These are phyloP conservation scores for Saposhnikovia divaricata DNA, from an alignment of 129 eudicot genomes.

Conservation along the genomic window DNA sequence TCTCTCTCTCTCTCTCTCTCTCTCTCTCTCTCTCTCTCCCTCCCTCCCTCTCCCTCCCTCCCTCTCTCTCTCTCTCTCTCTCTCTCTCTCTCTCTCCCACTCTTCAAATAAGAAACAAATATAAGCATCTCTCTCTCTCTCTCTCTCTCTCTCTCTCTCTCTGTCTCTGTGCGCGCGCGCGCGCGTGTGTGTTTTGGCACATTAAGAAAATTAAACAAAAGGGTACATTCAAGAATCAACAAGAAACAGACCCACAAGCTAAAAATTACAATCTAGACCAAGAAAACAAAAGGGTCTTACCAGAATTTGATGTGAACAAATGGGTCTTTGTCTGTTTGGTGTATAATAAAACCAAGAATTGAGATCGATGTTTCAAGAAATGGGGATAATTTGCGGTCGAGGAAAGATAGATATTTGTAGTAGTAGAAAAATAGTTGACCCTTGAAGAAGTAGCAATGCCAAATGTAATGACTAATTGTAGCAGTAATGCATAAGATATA, in stretches of 20 bases:
- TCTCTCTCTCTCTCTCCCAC: background rate
- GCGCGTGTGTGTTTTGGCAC: background rate
- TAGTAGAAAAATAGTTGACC: background rate
- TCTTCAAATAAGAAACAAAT: too few species aligned
- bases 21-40: background rate
- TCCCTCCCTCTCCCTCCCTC: background rate
- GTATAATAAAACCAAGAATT: background rate
- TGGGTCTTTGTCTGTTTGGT: background rate
- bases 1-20: background rate
- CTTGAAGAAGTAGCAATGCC: background rate
- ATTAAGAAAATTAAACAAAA: background rate
- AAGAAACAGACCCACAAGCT: background rate
- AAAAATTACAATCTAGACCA: background rate
- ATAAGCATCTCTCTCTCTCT: background rate
- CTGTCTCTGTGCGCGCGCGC: background rate
- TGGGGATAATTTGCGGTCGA: background rate
- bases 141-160: background rate
- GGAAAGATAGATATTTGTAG: background rate
- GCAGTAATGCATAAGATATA: background rate
- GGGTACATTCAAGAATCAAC: background rate
- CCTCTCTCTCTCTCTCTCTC: background rate
- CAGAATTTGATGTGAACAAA: background rate
- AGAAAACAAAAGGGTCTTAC: slow-evolving; percentile 4
- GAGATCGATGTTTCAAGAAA: background rate
- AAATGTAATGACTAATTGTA: background rate